Base-by-base conservation (phyloP, 2,329 filamentous ascomycete species). In the Calonectria pauciramosa region DNA sequence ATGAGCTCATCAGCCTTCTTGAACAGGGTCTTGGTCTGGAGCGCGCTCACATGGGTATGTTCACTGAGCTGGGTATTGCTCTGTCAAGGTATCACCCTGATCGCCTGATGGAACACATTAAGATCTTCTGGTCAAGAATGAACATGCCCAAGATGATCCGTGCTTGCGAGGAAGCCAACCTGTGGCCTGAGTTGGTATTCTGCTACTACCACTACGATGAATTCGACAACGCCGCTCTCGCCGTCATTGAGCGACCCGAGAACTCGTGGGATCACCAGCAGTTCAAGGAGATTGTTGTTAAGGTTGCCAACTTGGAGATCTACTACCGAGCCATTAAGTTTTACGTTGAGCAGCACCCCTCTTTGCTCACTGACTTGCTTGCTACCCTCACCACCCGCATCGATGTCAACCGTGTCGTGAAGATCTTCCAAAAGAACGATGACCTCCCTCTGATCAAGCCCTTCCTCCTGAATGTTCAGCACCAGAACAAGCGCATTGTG, bases 231-330 rank as follows among this genome's bases (percentile, higher is more conserved):
- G 97, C 97, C 56, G 96, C 96, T 63, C 91, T 99, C 70, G 95
- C 97, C 23, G 98, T 99, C 89, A 99, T 99, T 92, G 97, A 99
- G 89, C 95, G 96, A 80, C 95, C 97, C 16, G 94, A 97, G 79
- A 97, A 99, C 89, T 96, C 97, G 1, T 99, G 97, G 97, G 97
- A 99, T 86, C 97, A 99, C 87, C 96, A 98, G 85, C 97, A 97
- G 64, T 99, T 99, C 93, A 99, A 99, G 90, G 97, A 99, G 84
- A 99, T 98, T 67, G 91, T 98, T 72, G 93, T 98, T 87, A 99
- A 99, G 91, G 96, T 98, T 78, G 95, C 96, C 82, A 99, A 99
- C 87, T 88, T 99, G 82, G 97, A 99, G 87, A 99, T 99, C 82
- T 99, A 99, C 89, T 99, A 99, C 90, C 95, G 96, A 69, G 95